These are phyloP conservation scores for Phalaenopsis aphrodite DNA, from an alignment of 106 monocot species.

Conservation along the genomic window DNA sequence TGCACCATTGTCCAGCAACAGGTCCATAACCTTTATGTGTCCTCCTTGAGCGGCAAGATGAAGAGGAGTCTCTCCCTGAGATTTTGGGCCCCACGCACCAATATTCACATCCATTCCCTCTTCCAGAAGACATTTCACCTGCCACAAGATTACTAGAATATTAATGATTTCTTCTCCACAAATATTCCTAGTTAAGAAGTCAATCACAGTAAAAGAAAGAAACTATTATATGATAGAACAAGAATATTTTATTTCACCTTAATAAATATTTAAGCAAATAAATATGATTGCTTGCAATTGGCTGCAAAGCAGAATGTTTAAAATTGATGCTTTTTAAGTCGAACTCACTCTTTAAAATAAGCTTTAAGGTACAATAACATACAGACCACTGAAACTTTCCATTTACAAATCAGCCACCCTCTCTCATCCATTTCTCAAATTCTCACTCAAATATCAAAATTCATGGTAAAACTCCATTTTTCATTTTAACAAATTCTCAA, in stretches of 20 bases:
- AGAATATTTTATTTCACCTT: neutral
- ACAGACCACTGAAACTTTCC: too few species aligned
- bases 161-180: neutral
- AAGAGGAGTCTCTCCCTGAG: conserved; percentile 87
- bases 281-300: too few species aligned
- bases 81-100: conserved; percentile 79
- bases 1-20: conserved; percentile 83
- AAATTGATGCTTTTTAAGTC: too few species aligned
- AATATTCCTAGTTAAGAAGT: neutral
- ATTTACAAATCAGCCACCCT: too few species aligned
- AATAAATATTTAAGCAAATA: too few species aligned
- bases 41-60: conserved; percentile 97
- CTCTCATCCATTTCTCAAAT: too few species aligned
- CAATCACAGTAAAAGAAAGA: neutral
- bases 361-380: too few species aligned
- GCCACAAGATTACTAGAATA: neutral
- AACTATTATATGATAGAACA: neutral
- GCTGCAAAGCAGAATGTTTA: too few species aligned
- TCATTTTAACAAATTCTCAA: too few species aligned
- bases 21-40: conserved; percentile 92
- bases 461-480: too few species aligned
- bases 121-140: conserved; percentile 80
- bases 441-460: too few species aligned
- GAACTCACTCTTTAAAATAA: too few species aligned
- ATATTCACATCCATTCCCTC: conserved; percentile 84